Evolutionary conservation across 345 rosid genomes (phyloP).

Genomic region (Eucalyptus decipiens): DNA sequence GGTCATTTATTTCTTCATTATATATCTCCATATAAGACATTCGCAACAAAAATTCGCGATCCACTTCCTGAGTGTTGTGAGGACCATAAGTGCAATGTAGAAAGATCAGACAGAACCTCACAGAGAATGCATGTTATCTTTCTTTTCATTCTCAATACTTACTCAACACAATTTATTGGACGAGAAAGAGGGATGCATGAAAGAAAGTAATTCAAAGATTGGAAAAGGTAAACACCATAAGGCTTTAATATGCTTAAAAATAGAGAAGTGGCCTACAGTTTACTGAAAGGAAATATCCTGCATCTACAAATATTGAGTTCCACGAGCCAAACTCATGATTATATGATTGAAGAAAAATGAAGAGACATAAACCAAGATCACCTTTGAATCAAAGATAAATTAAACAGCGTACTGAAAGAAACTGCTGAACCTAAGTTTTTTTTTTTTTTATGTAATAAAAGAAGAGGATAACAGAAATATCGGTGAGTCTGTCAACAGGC

Average conservation of each 20-base stretch:
- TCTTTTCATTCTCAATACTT: neutral
- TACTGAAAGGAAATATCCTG: neutral
- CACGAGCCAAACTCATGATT: neutral
- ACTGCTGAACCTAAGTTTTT: neutral
- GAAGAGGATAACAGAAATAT: neutral
- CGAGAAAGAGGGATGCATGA: neutral
- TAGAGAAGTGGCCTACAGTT: neutral
- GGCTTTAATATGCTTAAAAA: neutral
- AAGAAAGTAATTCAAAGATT: neutral
- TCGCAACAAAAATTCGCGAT: conserved; percentile 82
- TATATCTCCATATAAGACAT: conserved; percentile 97
- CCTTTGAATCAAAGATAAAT: neutral
- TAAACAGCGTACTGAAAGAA: neutral
- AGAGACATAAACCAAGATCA: neutral
- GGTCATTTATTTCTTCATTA: conserved; percentile 89
- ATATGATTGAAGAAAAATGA: neutral
- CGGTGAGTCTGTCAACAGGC: neutral
- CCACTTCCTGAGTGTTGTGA: conserved; percentile 30
- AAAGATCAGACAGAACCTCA: neutral
- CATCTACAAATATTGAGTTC: neutral
- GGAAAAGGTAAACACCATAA: neutral
- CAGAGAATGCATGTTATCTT: neutral
- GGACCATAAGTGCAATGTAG: neutral
- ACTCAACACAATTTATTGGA: neutral
- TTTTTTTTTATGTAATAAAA: neutral